Percentiles rank a stretch among this genome's conserved stretches.
phyloP scores from a whole-genome alignment of 345 rosid species.

The Hibiscus tridactylites region DNA sequence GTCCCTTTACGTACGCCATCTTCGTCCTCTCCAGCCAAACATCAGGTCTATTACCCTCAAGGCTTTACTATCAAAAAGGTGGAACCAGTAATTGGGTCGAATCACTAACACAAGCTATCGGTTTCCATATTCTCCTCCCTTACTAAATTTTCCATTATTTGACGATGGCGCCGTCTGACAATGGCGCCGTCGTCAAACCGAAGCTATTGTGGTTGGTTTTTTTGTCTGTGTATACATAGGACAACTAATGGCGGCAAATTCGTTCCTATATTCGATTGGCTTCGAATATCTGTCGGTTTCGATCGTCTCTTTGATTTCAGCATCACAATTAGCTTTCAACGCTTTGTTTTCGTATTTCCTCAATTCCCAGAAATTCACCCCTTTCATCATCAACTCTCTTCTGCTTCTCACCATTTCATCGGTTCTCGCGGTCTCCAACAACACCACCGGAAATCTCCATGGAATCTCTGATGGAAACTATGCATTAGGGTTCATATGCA shows the following conservation, averaged over 20 bases:
- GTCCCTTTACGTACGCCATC: constrained; percentile 11
- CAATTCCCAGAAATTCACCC: no score
- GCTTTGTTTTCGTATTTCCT: no score
- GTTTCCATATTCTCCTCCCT: constrained; percentile 49
- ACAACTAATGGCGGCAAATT: not conserved
- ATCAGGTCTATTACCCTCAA: constrained; percentile 25
- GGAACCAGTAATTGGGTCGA: constrained; percentile 43
- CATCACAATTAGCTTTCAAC: no score
- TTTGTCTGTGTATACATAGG: constrained; percentile 13
- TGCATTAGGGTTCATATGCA: constrained; percentile 34
- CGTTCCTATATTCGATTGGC: constrained; percentile 16
- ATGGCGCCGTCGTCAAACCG: not conserved
- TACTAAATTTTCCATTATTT: constrained; percentile 9
- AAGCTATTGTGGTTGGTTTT: not conserved
- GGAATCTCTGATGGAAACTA: no score
- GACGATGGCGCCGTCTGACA: not conserved
- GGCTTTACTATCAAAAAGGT: constrained; percentile 39
- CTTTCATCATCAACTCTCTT: no score
- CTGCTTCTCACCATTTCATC: no score
- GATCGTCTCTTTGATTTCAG: no score
- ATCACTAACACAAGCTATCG: constrained; percentile 30
- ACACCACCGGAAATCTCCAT: no score
- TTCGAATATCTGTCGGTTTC: constrained; percentile 23
- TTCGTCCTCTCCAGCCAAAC: constrained; percentile 36
- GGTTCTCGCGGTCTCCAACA: no score